Percentiles rank a stretch among this genome's conserved stretches.
Conservation (phyloP, 1,139 yeast genomes). For the Yamadazyma dendronema region DNA sequence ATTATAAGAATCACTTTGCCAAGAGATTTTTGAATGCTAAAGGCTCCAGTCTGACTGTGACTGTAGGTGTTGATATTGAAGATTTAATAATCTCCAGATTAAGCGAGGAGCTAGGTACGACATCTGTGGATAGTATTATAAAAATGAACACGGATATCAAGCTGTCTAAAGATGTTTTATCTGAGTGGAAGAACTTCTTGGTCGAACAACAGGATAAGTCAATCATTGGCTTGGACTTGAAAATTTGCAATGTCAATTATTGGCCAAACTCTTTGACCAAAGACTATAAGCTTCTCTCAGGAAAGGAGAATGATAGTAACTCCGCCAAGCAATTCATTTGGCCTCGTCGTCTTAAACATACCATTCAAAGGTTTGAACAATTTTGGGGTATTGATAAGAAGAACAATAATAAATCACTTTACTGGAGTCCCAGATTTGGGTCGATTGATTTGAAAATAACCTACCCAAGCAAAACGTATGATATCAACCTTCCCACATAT, state of each 20-base stretch:
- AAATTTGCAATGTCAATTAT: slow-evolving; percentile 52
- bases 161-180: slow-evolving; percentile 59
- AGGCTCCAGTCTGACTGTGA: slow-evolving; percentile 18
- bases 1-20: slow-evolving; percentile 87
- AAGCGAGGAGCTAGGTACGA: slow-evolving; percentile 76
- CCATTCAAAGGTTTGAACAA: slow-evolving; percentile 41
- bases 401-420: slow-evolving; percentile 71
- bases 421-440: slow-evolving; percentile 85
- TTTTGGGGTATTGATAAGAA: slow-evolving; percentile 50
- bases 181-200: slow-evolving; percentile 44
- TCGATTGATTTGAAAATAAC: slow-evolving; percentile 73
- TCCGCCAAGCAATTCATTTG: slow-evolving; percentile 48
- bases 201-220: slow-evolving; percentile 19
- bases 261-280: slow-evolving; percentile 56
- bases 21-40: slow-evolving; percentile 68
- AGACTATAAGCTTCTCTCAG: slow-evolving; percentile 50
- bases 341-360: slow-evolving; percentile 39
- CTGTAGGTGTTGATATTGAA: slow-evolving; percentile 55
- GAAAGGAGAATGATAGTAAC: slow-evolving; percentile 23
- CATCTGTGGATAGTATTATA: slow-evolving; percentile 77
- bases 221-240: slow-evolving; percentile 44
- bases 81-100: slow-evolving; percentile 66
- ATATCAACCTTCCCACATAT: slow-evolving; percentile 75
- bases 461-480: slow-evolving; percentile 69
- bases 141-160: slow-evolving; percentile 88